Evolutionary conservation across 352 stramenopile species (phyloP), one percentile per base, ranked within the genome.

Genomic region (Pythium myriotylum): DNA sequence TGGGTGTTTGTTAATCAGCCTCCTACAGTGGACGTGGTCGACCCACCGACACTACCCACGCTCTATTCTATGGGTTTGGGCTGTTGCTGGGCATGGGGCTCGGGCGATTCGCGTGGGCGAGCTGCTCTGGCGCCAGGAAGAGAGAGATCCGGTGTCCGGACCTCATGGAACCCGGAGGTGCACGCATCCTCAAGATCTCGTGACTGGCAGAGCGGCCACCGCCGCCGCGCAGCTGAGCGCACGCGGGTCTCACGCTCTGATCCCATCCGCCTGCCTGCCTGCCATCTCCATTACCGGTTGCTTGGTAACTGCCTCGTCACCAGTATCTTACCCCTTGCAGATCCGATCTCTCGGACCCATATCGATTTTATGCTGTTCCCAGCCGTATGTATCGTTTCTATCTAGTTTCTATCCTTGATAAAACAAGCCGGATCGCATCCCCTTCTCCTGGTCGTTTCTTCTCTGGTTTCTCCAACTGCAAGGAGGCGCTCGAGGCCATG

Each of bases 291-390:
- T 43, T 62, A 62, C 55, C 51, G 55, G 55, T 53, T 35, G 22
- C 26, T 26, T 26, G 19, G 19, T 26, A 48, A 51, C 41, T 41
- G n/a, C 17, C 23, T 17, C 24, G 49, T 39, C 59, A 66, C 59
- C 59, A 66, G 59, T 66, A 66, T 66, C 59, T 60, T 66, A 51
- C 32, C 37, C 59, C 59, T 60, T 47, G 48, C 13, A 1, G 42
- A 59, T 26, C 4, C 23, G 14, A 51, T 66, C 10, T 33, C 16
- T 1, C 24, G 7, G 19, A 66, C 29, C 42, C 26, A 55, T 52
- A 66, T 60, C 42, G 23, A 10, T 54, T 54, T 51, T 9, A 35
- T 32, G 16, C 27, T 26, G 19, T 9, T 35, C 26, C 19, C 27
- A n/a, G 40, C 24, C 40, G 40, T 59, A 51, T 51, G 39, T 50